phyloP scores from a whole-genome alignment of 2,329 filamentous ascomycete genomes.

The Ascochyta pisi region DNA sequence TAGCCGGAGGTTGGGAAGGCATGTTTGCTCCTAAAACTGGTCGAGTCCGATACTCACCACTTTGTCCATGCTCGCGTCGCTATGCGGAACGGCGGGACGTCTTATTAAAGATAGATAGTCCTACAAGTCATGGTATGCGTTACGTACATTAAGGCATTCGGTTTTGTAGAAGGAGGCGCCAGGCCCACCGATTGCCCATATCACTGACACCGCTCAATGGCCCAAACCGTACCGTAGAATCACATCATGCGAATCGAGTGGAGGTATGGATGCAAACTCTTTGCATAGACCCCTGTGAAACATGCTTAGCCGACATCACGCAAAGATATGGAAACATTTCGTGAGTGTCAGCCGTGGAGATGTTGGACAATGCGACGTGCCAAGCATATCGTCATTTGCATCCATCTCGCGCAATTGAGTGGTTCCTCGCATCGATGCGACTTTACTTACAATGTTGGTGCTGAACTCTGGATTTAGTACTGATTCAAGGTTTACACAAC shows the following conservation, averaged over 20 bases:
- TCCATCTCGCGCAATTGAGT: constrained; percentile 11
- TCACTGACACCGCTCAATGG: not conserved
- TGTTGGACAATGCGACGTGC: constrained; percentile 14
- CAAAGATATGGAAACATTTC: constrained; percentile 4
- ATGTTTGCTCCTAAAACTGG: not conserved
- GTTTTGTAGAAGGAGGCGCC: not conserved
- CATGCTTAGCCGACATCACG: constrained; percentile 16
- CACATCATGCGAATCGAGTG: constrained; percentile 1
- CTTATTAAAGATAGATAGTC: not conserved
- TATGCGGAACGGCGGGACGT: not conserved
- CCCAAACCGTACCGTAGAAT: not conserved
- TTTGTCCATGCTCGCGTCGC: not conserved
- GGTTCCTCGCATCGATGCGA: constrained; percentile 16
- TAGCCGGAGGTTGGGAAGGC: not conserved
- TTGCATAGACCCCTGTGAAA: not conserved
- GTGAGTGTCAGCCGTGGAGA: constrained; percentile 4
- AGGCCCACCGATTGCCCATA: not conserved
- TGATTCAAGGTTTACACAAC: too few species aligned
- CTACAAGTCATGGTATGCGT: not conserved
- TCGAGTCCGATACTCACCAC: not conserved
- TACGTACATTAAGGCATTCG: not conserved
- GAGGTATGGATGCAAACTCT: constrained; percentile 5
- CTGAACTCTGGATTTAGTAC: too few species aligned
- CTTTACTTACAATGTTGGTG: not conserved
- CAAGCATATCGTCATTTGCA: constrained; percentile 23